These are phyloP conservation scores for Neoascochyta sp. DNA, from an alignment of 2,329 filamentous ascomycete genomes.

Conservation along the genomic window DNA sequence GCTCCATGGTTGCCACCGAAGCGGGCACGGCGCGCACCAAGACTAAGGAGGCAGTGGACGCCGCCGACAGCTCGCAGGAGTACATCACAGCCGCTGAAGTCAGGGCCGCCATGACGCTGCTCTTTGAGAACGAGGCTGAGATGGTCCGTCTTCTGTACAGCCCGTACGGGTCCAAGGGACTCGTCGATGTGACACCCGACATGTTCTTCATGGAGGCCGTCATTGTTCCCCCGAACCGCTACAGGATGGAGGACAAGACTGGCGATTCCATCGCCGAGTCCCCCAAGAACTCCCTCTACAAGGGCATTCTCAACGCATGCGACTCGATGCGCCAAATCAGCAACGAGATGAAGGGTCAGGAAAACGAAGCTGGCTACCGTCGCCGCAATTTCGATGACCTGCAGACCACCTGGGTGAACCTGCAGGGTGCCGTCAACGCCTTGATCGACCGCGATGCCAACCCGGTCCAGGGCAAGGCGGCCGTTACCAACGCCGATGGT, in stretches of 20 bases:
- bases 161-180: constrained; percentile 62
- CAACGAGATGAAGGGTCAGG: constrained; percentile 58
- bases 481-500: constrained; percentile 77
- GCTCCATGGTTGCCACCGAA: constrained; percentile 52
- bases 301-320: constrained; percentile 73
- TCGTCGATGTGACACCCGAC: constrained; percentile 61
- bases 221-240: constrained; percentile 88
- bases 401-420: constrained; percentile 73
- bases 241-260: constrained; percentile 79
- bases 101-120: constrained; percentile 67
- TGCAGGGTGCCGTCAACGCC: constrained; percentile 90
- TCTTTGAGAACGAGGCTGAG: constrained; percentile 86
- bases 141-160: constrained; percentile 82
- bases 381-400: constrained; percentile 68
- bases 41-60: constrained; percentile 38
- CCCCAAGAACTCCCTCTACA: constrained; percentile 84
- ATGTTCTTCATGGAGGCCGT: constrained; percentile 93
- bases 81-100: constrained; percentile 85
- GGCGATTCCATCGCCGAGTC: constrained; percentile 82
- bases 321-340: constrained; percentile 71
- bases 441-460: constrained; percentile 87
- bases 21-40: constrained; percentile 39
- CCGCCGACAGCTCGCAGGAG: constrained; percentile 52
- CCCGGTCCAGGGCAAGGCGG: constrained; percentile 72
- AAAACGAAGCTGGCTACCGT: constrained; percentile 40